Conservation (phyloP, 202 grass and related monocot species). For the Schoenoplectus triqueter region DNA sequence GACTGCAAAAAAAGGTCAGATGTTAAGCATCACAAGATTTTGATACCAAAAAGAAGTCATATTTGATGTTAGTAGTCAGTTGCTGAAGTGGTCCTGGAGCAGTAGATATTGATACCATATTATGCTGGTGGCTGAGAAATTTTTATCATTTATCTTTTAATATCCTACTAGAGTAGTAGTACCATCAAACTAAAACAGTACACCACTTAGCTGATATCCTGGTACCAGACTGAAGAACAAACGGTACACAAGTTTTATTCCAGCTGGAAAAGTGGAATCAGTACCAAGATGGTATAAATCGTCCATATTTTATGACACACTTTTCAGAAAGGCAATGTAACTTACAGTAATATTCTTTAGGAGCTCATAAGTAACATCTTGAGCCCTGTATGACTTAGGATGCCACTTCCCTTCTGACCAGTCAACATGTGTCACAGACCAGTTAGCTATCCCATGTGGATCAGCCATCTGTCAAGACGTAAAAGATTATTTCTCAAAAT, state of each 20-base stretch:
- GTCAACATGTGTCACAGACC: slow-evolving; percentile 97
- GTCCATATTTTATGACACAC: background rate
- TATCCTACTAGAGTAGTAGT: background rate
- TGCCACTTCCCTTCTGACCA: slow-evolving; percentile 99
- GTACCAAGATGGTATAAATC: background rate
- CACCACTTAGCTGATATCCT: background rate
- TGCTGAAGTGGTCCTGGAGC: background rate
- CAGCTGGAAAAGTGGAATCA: background rate
- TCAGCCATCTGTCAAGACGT: slow-evolving; percentile 74
- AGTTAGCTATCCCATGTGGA: slow-evolving; percentile 89
- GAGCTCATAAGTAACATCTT: slow-evolving; percentile 84
- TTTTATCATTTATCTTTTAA: slow-evolving; percentile 12
- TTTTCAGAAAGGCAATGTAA: slow-evolving; percentile 15
- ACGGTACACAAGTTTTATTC: background rate
- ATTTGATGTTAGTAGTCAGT: background rate
- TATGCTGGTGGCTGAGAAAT: background rate
- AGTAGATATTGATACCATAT: background rate
- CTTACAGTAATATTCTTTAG: slow-evolving; percentile 91
- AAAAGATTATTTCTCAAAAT: slow-evolving; percentile 29
- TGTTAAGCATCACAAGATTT: background rate
- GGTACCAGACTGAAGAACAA: background rate
- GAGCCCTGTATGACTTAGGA: slow-evolving; percentile 75
- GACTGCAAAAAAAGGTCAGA: slow-evolving; percentile 51
- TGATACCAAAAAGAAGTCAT: background rate
- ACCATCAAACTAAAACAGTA: background rate